Conservation (phyloP, 1,284 basidiomycete genomes). For the Austroboletus rostrupii region DNA sequence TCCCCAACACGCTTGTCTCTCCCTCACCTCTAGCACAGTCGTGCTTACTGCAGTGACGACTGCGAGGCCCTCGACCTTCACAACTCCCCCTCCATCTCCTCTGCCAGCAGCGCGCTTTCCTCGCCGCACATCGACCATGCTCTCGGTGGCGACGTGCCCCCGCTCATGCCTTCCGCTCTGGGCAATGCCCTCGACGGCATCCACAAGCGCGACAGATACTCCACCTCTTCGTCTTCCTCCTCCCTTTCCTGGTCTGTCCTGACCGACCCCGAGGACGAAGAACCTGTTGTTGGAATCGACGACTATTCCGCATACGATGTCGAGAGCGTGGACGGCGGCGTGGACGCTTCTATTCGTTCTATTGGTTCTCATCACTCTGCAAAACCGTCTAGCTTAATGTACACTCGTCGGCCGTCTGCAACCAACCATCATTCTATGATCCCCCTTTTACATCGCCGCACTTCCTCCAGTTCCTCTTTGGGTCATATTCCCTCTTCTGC, state of each 20-base stretch:
- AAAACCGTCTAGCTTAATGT: constrained; percentile 44
- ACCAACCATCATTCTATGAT: constrained; percentile 66
- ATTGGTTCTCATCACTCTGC: constrained; percentile 31
- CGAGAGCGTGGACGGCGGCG: constrained; percentile 19
- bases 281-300: constrained; percentile 34
- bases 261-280: constrained; percentile 59
- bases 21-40: constrained; percentile 38
- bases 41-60: constrained; percentile 70
- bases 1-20: constrained; percentile 15
- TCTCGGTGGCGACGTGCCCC: constrained; percentile 52
- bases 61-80: constrained; percentile 59
- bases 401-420: constrained; percentile 65
- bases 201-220: constrained; percentile 45
- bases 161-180: constrained; percentile 54
- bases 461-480: constrained; percentile 41
- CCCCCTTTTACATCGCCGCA: constrained; percentile 52
- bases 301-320: constrained; percentile 40
- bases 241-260: constrained; percentile 57
- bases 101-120: constrained; percentile 62
- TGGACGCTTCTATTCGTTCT: constrained; percentile 35
- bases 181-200: constrained; percentile 46
- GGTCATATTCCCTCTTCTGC: constrained; percentile 36
- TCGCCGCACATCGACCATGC: constrained; percentile 59
- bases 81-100: constrained; percentile 62
- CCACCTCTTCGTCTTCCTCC: constrained; percentile 55